phyloP scores from a whole-genome alignment of 2,329 filamentous ascomycete species.

The Ophiosphaerella herpotricha region DNA sequence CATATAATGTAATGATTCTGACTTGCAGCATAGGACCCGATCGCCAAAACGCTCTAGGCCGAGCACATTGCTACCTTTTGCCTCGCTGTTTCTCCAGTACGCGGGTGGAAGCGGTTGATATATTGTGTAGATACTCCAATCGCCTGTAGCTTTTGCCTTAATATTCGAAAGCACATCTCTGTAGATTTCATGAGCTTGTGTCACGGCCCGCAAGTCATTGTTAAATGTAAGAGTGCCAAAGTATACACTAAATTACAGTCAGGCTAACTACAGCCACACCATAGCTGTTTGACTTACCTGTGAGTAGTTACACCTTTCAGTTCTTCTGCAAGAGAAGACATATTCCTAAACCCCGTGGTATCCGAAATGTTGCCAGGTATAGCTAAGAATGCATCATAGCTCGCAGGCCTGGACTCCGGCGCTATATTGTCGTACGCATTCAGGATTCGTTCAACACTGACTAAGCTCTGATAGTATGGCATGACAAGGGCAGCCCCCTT shows the following conservation, averaged over 20 bases:
- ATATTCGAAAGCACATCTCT: slow-evolving; percentile 43
- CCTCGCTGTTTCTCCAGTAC: slow-evolving; percentile 38
- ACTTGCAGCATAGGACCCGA: slow-evolving; percentile 24
- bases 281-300: slow-evolving; percentile 8
- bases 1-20: neutral
- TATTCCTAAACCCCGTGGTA: slow-evolving; percentile 27
- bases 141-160: slow-evolving; percentile 31
- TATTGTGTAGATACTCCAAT: slow-evolving; percentile 40
- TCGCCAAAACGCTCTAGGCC: slow-evolving; percentile 37
- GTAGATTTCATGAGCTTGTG: slow-evolving; percentile 48
- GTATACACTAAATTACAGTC: slow-evolving; percentile 12
- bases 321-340: slow-evolving; percentile 28
- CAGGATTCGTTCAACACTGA: slow-evolving; percentile 16
- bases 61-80: slow-evolving; percentile 49
- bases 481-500: slow-evolving; percentile 27
- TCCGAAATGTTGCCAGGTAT: slow-evolving; percentile 31
- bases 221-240: slow-evolving; percentile 35
- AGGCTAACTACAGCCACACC: neutral
- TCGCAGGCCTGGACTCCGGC: slow-evolving; percentile 17
- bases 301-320: slow-evolving; percentile 17
- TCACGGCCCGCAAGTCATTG: slow-evolving; percentile 44
- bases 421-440: slow-evolving; percentile 31
- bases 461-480: slow-evolving; percentile 19
- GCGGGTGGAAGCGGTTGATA: slow-evolving; percentile 49
- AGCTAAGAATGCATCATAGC: slow-evolving; percentile 28